Evolutionary conservation across 2,329 filamentous ascomycete genomes (phyloP).

Genomic region (Colletotrichum tanaceti): DNA sequence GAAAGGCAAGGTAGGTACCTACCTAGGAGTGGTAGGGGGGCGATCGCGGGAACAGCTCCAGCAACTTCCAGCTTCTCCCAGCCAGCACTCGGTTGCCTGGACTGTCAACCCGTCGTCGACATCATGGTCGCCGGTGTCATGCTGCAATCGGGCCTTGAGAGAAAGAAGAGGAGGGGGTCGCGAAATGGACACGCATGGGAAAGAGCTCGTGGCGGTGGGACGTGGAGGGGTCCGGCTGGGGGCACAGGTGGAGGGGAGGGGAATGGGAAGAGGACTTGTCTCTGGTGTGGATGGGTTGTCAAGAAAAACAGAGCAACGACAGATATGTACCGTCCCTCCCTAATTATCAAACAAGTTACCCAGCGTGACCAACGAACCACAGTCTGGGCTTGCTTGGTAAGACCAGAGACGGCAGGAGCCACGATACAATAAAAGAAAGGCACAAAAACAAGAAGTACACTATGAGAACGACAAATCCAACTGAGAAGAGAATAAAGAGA

Average conservation of each 20-base stretch:
- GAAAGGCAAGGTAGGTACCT: slow-evolving; percentile 11
- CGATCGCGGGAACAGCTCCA: slow-evolving; percentile 1
- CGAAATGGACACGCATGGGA: slow-evolving; percentile 11
- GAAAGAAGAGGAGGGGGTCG: neutral
- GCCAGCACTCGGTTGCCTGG: neutral
- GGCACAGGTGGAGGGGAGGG: slow-evolving; percentile 14
- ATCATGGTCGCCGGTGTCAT: slow-evolving; percentile 7
- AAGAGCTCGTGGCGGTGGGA: slow-evolving; percentile 26
- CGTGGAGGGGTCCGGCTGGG: slow-evolving; percentile 21
- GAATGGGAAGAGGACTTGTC: neutral
- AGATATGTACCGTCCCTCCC: slow-evolving; percentile 2
- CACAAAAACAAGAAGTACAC: neutral
- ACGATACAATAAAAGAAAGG: neutral
- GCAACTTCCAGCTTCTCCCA: slow-evolving; percentile 11
- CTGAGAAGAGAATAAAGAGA: neutral
- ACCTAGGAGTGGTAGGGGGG: slow-evolving; percentile 23
- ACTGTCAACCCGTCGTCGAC: slow-evolving; percentile 1
- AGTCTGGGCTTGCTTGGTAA: neutral
- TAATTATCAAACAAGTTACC: slow-evolving; percentile 1
- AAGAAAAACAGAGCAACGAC: neutral
- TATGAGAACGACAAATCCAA: neutral
- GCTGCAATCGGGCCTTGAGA: slow-evolving; percentile 7
- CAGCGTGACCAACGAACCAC: slow-evolving; percentile 7
- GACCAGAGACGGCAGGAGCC: neutral
- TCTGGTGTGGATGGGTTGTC: neutral